These are phyloP conservation scores for Trichoderma pleuroti DNA, from an alignment of 2,329 filamentous ascomycete species.

Conservation along the genomic window DNA sequence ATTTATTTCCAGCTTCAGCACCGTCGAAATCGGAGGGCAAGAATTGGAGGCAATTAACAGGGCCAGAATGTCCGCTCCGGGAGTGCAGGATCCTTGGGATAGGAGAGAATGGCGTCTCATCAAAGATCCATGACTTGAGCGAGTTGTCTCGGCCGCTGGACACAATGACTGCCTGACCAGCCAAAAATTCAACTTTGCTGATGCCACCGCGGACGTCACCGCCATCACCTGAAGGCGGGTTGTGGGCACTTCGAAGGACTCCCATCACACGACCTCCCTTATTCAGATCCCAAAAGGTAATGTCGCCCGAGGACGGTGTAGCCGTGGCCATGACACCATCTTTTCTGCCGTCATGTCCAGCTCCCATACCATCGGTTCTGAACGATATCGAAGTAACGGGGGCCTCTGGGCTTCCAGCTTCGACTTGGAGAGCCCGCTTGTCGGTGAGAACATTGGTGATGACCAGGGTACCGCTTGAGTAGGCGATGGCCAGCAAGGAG, in stretches of 20 bases:
- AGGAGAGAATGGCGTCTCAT: slow-evolving; percentile 84
- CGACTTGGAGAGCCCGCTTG: slow-evolving; percentile 65
- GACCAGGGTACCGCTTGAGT: slow-evolving; percentile 71
- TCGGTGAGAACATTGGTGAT: slow-evolving; percentile 82
- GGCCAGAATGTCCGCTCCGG: slow-evolving; percentile 82
- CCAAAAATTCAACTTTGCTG: slow-evolving; percentile 82
- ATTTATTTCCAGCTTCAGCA: slow-evolving; percentile 83
- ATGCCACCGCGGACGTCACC: slow-evolving; percentile 68
- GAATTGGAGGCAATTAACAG: slow-evolving; percentile 79
- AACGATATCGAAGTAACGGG: slow-evolving; percentile 83
- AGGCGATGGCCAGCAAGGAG: slow-evolving; percentile 83
- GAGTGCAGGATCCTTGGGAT: slow-evolving; percentile 81
- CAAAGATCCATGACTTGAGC: slow-evolving; percentile 94
- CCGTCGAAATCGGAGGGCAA: slow-evolving; percentile 86
- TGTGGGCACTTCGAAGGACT: slow-evolving; percentile 82
- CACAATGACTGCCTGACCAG: slow-evolving; percentile 83
- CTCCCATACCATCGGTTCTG: slow-evolving; percentile 81
- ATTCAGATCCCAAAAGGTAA: slow-evolving; percentile 96
- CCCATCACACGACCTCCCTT: slow-evolving; percentile 82
- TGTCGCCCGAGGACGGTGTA: slow-evolving; percentile 73
- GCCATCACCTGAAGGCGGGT: slow-evolving; percentile 59
- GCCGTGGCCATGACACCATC: slow-evolving; percentile 94
- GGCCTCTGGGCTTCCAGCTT: slow-evolving; percentile 60
- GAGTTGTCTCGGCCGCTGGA: slow-evolving; percentile 93
- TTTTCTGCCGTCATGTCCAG: slow-evolving; percentile 78